These are phyloP conservation scores for Teratosphaeria nubilosa DNA, from an alignment of 2,329 filamentous ascomycete species.

Conservation along the genomic window DNA sequence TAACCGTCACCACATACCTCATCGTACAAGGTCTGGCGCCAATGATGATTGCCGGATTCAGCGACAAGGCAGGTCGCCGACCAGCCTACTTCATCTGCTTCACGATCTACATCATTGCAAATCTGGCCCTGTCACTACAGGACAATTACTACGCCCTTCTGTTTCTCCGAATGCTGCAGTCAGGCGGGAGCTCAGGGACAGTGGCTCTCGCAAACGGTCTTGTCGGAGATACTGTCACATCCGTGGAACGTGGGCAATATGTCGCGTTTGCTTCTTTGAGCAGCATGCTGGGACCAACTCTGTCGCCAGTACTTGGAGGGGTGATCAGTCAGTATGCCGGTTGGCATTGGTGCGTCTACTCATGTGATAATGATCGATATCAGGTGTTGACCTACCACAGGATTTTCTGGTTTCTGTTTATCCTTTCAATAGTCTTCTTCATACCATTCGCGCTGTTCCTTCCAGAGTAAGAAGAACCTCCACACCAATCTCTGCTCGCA, in stretches of 20 bases:
- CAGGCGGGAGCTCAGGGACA: slow-evolving; percentile 55
- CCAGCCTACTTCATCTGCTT: slow-evolving; percentile 25
- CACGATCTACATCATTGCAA: slow-evolving; percentile 24
- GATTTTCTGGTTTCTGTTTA: slow-evolving; percentile 36
- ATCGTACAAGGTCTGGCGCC: slow-evolving; percentile 25
- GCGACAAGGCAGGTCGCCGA: slow-evolving; percentile 23
- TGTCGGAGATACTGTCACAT: slow-evolving; percentile 60
- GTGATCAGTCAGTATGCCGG: slow-evolving; percentile 53
- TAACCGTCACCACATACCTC: slow-evolving; percentile 41
- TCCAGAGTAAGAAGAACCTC: slow-evolving; percentile 31
- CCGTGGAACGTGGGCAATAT: slow-evolving; percentile 60
- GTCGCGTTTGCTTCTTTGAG: slow-evolving; percentile 57
- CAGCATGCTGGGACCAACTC: slow-evolving; percentile 39
- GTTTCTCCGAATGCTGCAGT: slow-evolving; percentile 53
- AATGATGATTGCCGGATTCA: slow-evolving; percentile 22
- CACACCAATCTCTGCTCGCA: neutral
- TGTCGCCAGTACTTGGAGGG: slow-evolving; percentile 56
- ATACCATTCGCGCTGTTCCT: slow-evolving; percentile 46
- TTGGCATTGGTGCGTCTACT: slow-evolving; percentile 43
- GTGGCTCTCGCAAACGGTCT: slow-evolving; percentile 63
- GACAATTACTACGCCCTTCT: slow-evolving; percentile 38
- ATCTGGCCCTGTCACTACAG: slow-evolving; percentile 26
- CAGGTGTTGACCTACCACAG: neutral
- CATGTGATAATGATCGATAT: neutral
- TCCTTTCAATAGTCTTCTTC: slow-evolving; percentile 40